phyloP scores from a whole-genome alignment of 352 stramenopile genomes.

The Pythium grandisporangium region DNA sequence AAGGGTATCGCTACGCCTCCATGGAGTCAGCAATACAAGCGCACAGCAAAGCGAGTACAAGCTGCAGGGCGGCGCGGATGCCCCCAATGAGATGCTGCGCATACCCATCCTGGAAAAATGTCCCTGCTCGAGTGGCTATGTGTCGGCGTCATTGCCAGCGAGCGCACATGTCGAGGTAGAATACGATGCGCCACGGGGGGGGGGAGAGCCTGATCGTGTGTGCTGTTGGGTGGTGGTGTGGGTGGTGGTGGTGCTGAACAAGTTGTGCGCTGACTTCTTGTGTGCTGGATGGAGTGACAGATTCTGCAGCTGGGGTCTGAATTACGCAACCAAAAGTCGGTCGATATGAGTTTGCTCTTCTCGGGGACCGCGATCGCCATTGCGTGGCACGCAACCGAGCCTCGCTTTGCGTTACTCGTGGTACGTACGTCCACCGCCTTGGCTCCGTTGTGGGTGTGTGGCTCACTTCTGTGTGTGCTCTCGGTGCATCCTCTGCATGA shows the following conservation, averaged over 20 bases:
- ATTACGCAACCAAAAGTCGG: slow-evolving; percentile 48
- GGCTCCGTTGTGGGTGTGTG: too few relatives aligned
- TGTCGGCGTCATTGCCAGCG: slow-evolving; percentile 36
- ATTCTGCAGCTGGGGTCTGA: slow-evolving; percentile 65
- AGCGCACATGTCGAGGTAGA: slow-evolving; percentile 47
- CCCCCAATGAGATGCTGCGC: slow-evolving; percentile 24
- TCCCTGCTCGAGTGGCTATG: slow-evolving; percentile 21
- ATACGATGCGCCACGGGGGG: too few relatives aligned
- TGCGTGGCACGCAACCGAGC: slow-evolving; percentile 44
- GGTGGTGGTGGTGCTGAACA: too few relatives aligned
- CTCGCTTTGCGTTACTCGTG: slow-evolving; percentile 43
- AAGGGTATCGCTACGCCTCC: slow-evolving; percentile 29
- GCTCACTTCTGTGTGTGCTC: neutral
- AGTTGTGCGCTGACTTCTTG: too few relatives aligned
- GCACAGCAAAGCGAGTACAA: slow-evolving; percentile 46
- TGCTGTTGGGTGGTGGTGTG: too few relatives aligned
- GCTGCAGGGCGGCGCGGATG: slow-evolving; percentile 32
- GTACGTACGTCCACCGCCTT: slow-evolving; percentile 12
- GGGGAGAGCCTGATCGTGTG: too few relatives aligned
- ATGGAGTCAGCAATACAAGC: slow-evolving; percentile 41
- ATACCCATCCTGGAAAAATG: slow-evolving; percentile 24
- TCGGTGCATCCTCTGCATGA: too few relatives aligned
- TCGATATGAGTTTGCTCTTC: slow-evolving; percentile 49
- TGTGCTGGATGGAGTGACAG: too few relatives aligned
- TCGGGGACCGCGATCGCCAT: slow-evolving; percentile 47